Evolutionary conservation across 306 rosid species (phyloP), one percentile per base, ranked within the genome.

Genomic region (Fragaria vesca): DNA sequence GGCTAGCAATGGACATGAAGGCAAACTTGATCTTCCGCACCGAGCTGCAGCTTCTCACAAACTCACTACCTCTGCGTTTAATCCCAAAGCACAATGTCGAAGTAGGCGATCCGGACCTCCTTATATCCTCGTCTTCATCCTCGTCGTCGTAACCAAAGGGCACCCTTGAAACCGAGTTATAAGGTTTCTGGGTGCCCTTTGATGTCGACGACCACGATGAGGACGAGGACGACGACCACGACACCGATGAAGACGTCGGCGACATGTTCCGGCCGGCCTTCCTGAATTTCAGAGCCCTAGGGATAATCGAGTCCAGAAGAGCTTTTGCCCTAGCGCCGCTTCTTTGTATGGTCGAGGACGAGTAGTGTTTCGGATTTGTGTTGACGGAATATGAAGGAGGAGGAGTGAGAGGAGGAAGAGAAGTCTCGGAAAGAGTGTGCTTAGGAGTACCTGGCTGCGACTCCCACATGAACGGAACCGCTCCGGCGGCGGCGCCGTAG

Each of bases 381-480:
- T 34, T 45, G 20, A 69, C 30, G 62, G 76, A 65, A 68, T 80
- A 78, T 63, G 92, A 84, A 26, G 91, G 91, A 8, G 92, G 92
- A 28, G 88, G 90, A 2, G 92, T 82, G 21, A 86, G 87, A 13
- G 88, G 90, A 71, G 92, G 90, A 12, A 84, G 61, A 11, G 88
- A 61, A 6, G 47, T 43, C 0, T 80, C 61, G 4, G 85, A 82
- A 45, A 72, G 57, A 8, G 81, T 16, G 83, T 88, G 90, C 47
- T 88, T 88, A 1, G 92, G 92, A 5, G 92, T 88, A 2, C 92
- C 92, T 2, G 92, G 92, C 43, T 75, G 87, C 5, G 92, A 86
- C 75, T 88, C 92, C 92, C 92, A 88, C 71, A 42, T 65, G 87
- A 88, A 88, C 1, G 92, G 92, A 40, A 88, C 57, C 0, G 88